Evolutionary conservation across 306 rosid genomes (phyloP).

Genomic region (Rosa lucieae): DNA sequence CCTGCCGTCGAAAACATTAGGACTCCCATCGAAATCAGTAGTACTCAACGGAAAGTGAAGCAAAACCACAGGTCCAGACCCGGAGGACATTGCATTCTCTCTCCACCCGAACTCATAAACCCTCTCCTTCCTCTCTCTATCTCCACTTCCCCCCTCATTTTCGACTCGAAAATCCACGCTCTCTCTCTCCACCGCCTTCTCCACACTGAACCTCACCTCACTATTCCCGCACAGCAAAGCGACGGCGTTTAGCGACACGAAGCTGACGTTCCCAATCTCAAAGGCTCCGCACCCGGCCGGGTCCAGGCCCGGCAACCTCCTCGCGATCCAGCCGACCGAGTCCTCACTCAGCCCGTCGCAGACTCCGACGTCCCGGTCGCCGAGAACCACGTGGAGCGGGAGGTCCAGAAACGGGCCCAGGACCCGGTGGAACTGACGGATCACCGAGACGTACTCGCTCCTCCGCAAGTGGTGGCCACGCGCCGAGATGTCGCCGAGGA

Average conservation of each 20-base stretch:
- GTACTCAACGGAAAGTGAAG: conserved; percentile 57
- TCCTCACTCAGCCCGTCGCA: conserved; percentile 40
- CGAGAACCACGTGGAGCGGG: conserved; percentile 61
- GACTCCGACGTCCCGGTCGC: conserved; percentile 65
- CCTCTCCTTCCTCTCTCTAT: conserved; percentile 3
- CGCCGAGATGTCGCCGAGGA: conserved; percentile 72
- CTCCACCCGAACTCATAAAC: conserved; percentile 39
- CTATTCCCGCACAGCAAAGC: conserved; percentile 59
- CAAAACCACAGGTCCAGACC: conserved; percentile 65
- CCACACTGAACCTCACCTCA: conserved; percentile 57
- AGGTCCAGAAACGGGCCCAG: conserved; percentile 56
- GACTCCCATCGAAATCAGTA: conserved; percentile 20
- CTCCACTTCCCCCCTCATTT: conserved; percentile 15
- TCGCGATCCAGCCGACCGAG: conserved; percentile 44
- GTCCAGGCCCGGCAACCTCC: conserved; percentile 56
- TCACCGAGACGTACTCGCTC: conserved; percentile 46
- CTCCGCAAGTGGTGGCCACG: conserved; percentile 50
- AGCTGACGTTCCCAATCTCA: conserved; percentile 57
- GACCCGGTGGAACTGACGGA: conserved; percentile 43
- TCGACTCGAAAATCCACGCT: conserved; percentile 41
- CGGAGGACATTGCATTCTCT: conserved; percentile 35
- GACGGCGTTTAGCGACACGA: conserved; percentile 58
- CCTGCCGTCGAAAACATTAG: conserved; percentile 41
- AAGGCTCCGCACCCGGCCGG: conserved; percentile 58
- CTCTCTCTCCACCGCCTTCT: conserved; percentile 62